phyloP scores from a whole-genome alignment of 164 flowering plant genomes.

The Magnolia officinalis region DNA sequence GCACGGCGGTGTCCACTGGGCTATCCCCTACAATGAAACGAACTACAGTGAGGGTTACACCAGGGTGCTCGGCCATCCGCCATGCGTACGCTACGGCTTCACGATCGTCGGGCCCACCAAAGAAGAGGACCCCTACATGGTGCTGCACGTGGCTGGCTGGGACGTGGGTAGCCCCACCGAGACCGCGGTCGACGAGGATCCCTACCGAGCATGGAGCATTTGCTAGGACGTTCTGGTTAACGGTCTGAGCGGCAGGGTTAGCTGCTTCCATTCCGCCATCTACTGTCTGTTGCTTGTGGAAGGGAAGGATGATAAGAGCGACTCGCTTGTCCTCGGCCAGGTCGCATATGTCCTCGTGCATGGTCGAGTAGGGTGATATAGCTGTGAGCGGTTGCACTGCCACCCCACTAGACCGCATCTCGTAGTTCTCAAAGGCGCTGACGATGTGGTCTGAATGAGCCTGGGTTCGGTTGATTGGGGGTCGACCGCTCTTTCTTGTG shows the following conservation, averaged over 20 bases:
- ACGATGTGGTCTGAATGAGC: constrained; percentile 23
- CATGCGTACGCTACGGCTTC: constrained; percentile 16
- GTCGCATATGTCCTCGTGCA: constrained; percentile 34
- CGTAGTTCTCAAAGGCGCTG: constrained; percentile 23
- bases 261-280: constrained; percentile 30
- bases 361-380: constrained; percentile 25
- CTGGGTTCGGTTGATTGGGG: constrained; percentile 11
- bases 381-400: constrained; percentile 24
- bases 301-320: constrained; percentile 26
- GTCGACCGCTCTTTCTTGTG: neutral
- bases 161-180: constrained; percentile 14
- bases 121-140: constrained; percentile 21
- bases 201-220: constrained; percentile 27
- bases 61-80: constrained; percentile 21
- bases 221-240: constrained; percentile 24
- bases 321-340: constrained; percentile 31
- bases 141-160: constrained; percentile 15
- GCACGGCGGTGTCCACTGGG: neutral
- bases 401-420: constrained; percentile 10
- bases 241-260: constrained; percentile 20
- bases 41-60: constrained; percentile 9
- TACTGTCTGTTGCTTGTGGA: constrained; percentile 30
- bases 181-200: constrained; percentile 26
- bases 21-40: constrained; percentile 10
- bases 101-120: constrained; percentile 25